phyloP scores from a whole-genome alignment of 805 yeast genomes.

The Saccharomyces paradoxus region DNA sequence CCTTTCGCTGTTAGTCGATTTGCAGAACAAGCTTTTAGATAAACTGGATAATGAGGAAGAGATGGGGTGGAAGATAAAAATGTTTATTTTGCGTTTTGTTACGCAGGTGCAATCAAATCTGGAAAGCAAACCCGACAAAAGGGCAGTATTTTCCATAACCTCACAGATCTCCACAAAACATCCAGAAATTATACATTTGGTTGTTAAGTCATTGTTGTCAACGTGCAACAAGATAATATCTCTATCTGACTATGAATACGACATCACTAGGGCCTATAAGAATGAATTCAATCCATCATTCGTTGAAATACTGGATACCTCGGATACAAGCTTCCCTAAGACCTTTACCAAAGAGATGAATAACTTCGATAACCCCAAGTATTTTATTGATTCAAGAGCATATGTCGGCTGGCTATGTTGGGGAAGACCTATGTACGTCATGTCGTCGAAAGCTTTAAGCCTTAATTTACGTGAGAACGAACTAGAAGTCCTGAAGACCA shows the following conservation, averaged over 20 bases:
- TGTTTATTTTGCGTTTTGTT: constrained; percentile 42
- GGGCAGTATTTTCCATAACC: constrained; percentile 38
- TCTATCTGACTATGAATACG: constrained; percentile 41
- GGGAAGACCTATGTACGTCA: constrained; percentile 47
- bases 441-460: constrained; percentile 26
- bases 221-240: constrained; percentile 39
- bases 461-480: constrained; percentile 37
- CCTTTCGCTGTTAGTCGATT: constrained; percentile 32
- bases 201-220: constrained; percentile 53
- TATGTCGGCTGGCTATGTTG: constrained; percentile 69
- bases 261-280: constrained; percentile 35
- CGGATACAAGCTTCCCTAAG: constrained; percentile 31
- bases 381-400: constrained; percentile 49
- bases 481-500: constrained; percentile 29
- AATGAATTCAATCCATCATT: constrained; percentile 38
- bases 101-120: constrained; percentile 45
- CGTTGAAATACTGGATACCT: constrained; percentile 38
- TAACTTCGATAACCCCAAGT: constrained; percentile 39
- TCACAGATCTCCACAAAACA: constrained; percentile 50
- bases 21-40: constrained; percentile 35
- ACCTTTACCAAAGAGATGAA: constrained; percentile 45
- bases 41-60: constrained; percentile 11
- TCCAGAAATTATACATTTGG: constrained; percentile 55
- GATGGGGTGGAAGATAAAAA: constrained; percentile 48
- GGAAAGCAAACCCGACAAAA: constrained; percentile 39